Evolutionary conservation across 2,329 filamentous ascomycete genomes (phyloP).

Genomic region (Chrysoporthe puriensis): DNA sequence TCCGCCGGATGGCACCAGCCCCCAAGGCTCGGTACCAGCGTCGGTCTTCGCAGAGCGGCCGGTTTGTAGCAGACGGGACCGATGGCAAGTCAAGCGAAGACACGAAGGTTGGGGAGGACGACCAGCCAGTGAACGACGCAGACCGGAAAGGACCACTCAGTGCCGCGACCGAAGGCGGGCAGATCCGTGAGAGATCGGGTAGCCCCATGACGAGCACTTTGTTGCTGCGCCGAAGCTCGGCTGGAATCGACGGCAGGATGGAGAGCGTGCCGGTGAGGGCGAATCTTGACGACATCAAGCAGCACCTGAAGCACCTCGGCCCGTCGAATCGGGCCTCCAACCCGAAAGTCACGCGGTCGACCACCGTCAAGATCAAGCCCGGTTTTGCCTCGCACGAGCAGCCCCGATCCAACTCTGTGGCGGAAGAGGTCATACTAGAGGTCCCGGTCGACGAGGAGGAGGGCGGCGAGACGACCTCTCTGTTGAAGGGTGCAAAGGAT

Average conservation of each 20-base stretch:
- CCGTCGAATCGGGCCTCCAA: slow-evolving; percentile 69
- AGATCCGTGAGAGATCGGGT: slow-evolving; percentile 45
- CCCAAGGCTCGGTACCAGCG: slow-evolving; percentile 69
- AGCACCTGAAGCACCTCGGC: slow-evolving; percentile 67
- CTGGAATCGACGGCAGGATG: slow-evolving; percentile 55
- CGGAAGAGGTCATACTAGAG: slow-evolving; percentile 31
- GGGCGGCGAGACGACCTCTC: slow-evolving; percentile 46
- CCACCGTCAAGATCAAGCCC: slow-evolving; percentile 70
- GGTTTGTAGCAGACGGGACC: slow-evolving; percentile 31
- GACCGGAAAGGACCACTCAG: slow-evolving; percentile 37
- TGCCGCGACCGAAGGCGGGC: slow-evolving; percentile 44
- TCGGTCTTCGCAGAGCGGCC: slow-evolving; percentile 37
- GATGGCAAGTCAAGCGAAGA: slow-evolving; percentile 31
- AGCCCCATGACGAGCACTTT: slow-evolving; percentile 58
- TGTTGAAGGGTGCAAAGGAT: slow-evolving; percentile 61
- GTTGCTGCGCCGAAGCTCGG: slow-evolving; percentile 61
- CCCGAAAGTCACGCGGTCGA: slow-evolving; percentile 63
- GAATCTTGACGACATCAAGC: slow-evolving; percentile 64
- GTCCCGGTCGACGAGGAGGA: slow-evolving; percentile 30
- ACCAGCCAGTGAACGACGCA: slow-evolving; percentile 34
- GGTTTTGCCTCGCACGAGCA: slow-evolving; percentile 34
- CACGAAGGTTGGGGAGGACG: slow-evolving; percentile 37
- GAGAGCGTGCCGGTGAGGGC: slow-evolving; percentile 60
- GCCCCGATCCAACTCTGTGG: slow-evolving; percentile 32
- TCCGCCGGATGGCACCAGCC: slow-evolving; percentile 83